Conservation (phyloP, 257 asterid species). For the Lycium barbarum region DNA sequence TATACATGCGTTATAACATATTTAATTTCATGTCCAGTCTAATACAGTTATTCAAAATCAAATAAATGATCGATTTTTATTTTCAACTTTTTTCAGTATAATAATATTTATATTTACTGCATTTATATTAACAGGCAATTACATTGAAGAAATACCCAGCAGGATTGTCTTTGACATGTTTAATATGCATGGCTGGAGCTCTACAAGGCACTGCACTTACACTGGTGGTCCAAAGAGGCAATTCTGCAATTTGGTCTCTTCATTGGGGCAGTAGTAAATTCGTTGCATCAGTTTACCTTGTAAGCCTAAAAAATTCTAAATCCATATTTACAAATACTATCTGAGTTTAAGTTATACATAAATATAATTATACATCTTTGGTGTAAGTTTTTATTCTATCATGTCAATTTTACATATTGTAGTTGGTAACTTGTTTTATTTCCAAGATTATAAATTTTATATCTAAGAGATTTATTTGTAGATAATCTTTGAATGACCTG, state of each 20-base stretch:
- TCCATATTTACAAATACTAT: not conserved
- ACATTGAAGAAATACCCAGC: conserved; percentile 65
- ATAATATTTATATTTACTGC: not conserved
- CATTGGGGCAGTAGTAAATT: conserved; percentile 55
- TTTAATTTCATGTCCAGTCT: no score
- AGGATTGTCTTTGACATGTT: conserved; percentile 60
- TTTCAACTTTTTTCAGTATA: not conserved
- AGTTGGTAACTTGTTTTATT: no score
- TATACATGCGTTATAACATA: no score
- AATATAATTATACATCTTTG: no score
- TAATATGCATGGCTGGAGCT: conserved; percentile 64
- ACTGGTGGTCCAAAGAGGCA: conserved; percentile 53
- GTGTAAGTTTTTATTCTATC: no score
- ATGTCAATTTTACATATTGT: no score
- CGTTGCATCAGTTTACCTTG: conserved; percentile 63
- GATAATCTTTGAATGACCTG: not conserved
- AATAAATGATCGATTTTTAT: no score
- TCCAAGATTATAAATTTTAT: not conserved
- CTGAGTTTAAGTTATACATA: no score
- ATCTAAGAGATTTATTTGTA: not conserved
- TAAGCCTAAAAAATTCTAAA: conserved; percentile 1
- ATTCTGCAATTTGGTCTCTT: conserved; percentile 55
- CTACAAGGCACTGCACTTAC: conserved; percentile 56
- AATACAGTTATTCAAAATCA: not conserved
- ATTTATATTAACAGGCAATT: conserved; percentile 41